phyloP scores from a whole-genome alignment of 768 basidiomycete species.

The Xanthoconium purpureum region DNA sequence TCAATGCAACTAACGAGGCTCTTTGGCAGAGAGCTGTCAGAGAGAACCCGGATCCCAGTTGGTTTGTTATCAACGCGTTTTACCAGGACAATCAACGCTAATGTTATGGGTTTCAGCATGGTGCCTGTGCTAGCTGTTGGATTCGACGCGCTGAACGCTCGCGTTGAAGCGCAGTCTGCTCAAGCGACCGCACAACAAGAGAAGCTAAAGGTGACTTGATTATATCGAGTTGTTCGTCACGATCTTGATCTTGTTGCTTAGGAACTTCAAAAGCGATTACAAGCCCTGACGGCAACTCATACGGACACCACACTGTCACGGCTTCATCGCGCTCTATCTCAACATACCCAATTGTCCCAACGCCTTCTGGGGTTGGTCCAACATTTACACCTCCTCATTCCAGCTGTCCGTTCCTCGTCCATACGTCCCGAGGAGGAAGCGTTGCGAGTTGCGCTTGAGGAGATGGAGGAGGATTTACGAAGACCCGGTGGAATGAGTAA shows the following conservation, averaged over 20 bases:
- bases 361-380: conserved; percentile 68
- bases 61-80: conserved; percentile 39
- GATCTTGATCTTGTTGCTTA: conserved; percentile 23
- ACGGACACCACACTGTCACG: conserved; percentile 65
- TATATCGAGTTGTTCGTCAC: background rate
- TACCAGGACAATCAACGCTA: background rate
- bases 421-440: conserved; percentile 80
- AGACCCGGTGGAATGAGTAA: conserved; percentile 49
- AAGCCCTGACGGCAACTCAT: conserved; percentile 59
- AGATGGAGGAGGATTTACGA: conserved; percentile 70
- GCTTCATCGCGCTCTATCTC: conserved; percentile 55
- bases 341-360: conserved; percentile 68
- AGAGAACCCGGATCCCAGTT: conserved; percentile 79
- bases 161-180: conserved; percentile 70
- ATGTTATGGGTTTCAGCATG: conserved; percentile 42
- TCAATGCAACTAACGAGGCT: conserved; percentile 66
- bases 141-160: conserved; percentile 76
- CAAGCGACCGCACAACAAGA: conserved; percentile 67
- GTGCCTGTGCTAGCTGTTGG: conserved; percentile 79
- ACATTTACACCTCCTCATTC: conserved; percentile 77
- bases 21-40: conserved; percentile 75
- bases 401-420: conserved; percentile 68
- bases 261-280: conserved; percentile 67
- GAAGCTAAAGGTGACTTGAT: conserved; percentile 49
- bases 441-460: conserved; percentile 66